Evolutionary conservation across 129 eudicot species (phyloP), one percentile per base, ranked within the genome.

Genomic region (Saussurea involucrata): DNA sequence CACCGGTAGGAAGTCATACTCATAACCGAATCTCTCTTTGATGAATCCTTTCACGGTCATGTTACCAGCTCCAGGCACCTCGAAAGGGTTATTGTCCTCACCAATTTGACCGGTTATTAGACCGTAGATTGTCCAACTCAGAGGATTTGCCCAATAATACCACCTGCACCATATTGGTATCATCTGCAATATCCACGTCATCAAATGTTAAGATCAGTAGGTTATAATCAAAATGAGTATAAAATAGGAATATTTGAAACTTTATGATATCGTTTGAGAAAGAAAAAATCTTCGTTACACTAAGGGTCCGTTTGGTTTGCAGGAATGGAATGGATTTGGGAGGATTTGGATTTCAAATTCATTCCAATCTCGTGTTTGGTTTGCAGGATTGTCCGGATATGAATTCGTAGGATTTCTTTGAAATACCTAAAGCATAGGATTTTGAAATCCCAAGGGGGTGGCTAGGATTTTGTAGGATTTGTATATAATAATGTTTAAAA

Each of bases 111-210:
- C 31, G 6, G 78, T 71, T 32, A 82, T 13, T n/a, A 76, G 66
- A 12, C 85, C 85, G 28, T 82, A 82, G 4, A 82, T 0, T 42
- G 73, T 76, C 85, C 85, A 76, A 18, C 82, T 78, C 0, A 82
- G 55, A 13, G 85, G 77, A 66, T 60, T 67, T 27, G 36, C 76
- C 85, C 81, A 81, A 6, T 81, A 81, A 71, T 81, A 81, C 82
- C 85, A 82, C 69, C 82, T 82, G 8, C 85, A 82, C 85, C 82
- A 82, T 70, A 63, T 63, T 24, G 85, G 85, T 11, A 53, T 64
- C 71, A 65, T 72, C 85, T 82, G 82, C 76, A 76, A 69, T 31
- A 63, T 37, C 5, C n/a, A 67, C 34, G 21, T 60, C 27, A 60
- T 60, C 25, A 18, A 8, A 60, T 60, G 28, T 60, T 53, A 53